Evolutionary conservation across 805 yeast genomes (phyloP), one percentile per base, ranked within the genome.

Genomic region (Yamadazyma sp.): DNA sequence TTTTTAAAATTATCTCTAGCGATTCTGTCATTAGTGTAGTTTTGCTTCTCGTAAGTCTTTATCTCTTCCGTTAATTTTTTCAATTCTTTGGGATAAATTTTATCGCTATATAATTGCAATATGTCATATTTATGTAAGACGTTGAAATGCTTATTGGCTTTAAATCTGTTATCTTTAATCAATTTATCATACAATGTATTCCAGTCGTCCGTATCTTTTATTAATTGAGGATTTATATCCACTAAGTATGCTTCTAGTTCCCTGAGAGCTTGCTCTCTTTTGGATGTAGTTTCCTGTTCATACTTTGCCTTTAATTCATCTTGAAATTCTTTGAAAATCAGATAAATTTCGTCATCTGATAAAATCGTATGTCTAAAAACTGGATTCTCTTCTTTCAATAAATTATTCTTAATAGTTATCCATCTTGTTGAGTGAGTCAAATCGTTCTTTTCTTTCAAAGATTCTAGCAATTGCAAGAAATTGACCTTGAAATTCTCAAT

Each of bases 311-410:
- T 59, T 29, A 83, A 52, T 0, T 52, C 48, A 4, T 52, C 55
- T 2, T 76, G 68, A 45, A 69, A 82, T 15, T 75, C 75, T 22
- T 62, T 49, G 50, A 78, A 85, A 2, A 80, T 68, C 29, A 68
- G 66, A 30, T 68, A 66, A 35, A 82, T 77, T 33, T 80, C 72
- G 19, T 61, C 61, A 32, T 80, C 86, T 15, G 79, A 71, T 7
- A 79, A 66, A 13, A 77, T 68, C 1, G 86, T 66, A 51, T 76
- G 79, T 37, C 68, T 71, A 51, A 77, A 82, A 5, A 82, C 73
- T 0, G 87, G 80, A 48, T 85, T 64, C n/a, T 67, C 93, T 38
- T 81, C 78, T 4, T 63, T 55, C 4, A 84, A 72, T 36, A 72
- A 35, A 13, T 45, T 23, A n/a, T 60, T 60, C 38, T 71, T 76